A percentile compares a stretch with the other conserved stretches of the same genome.
Conservation (phyloP, 2,329 filamentous ascomycete species). For the Ilyonectria destructans region DNA sequence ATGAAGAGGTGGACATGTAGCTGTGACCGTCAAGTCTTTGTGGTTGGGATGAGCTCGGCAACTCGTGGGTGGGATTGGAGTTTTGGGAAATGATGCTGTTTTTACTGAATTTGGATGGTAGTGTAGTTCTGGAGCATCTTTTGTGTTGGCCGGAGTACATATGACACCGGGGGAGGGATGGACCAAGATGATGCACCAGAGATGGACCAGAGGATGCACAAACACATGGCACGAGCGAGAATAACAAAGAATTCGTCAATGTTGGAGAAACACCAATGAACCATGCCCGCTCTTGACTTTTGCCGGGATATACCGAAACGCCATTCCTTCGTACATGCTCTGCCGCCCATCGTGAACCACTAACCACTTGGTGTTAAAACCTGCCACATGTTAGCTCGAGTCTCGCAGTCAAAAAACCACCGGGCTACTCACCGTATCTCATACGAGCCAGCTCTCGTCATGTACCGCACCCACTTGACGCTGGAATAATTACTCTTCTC, state of each 20-base stretch:
- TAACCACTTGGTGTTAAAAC: constrained; percentile 52
- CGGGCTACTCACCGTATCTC: constrained; percentile 82
- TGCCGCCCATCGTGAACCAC: constrained; percentile 40
- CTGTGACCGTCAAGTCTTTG: neutral
- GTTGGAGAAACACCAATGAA: constrained; percentile 44
- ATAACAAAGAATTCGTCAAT: constrained; percentile 37
- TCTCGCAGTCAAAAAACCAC: neutral
- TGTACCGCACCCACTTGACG: constrained; percentile 99
- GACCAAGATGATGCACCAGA: neutral
- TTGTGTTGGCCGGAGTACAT: neutral
- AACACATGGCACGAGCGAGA: constrained; percentile 12
- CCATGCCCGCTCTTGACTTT: constrained; percentile 48
- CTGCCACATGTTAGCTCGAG: constrained; percentile 45
- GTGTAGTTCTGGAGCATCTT: neutral
- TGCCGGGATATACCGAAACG: constrained; percentile 53
- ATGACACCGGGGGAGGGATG: neutral
- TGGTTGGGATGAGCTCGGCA: neutral
- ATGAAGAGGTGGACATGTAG: constrained; percentile 30
- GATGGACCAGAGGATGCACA: neutral
- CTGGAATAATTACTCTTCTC: constrained; percentile 99
- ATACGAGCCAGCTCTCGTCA: constrained; percentile 98
- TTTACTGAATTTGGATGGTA: neutral
- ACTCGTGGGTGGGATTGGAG: neutral
- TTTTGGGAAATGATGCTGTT: neutral
- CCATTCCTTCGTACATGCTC: constrained; percentile 50